A percentile compares a stretch with the other conserved stretches of the same genome.
These are phyloP conservation scores for Paraconiothyrium brasiliense DNA, from an alignment of 2,329 filamentous ascomycete species.

Conservation along the genomic window DNA sequence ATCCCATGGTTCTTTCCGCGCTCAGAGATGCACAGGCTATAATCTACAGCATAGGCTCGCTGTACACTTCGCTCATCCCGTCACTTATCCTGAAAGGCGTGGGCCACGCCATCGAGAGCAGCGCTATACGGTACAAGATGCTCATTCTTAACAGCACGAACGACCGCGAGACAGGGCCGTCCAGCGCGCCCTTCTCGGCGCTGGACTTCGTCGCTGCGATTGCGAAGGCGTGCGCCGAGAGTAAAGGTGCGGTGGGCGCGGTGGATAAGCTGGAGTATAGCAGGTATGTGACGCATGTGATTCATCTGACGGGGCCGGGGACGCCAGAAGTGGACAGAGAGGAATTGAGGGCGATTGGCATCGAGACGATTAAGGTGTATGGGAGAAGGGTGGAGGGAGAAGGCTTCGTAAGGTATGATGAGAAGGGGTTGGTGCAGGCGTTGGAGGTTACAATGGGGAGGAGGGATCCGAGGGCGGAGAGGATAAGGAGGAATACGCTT, in stretches of 20 bases:
- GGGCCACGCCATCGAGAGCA: constrained; percentile 68
- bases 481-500: constrained; percentile 18
- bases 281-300: constrained; percentile 82
- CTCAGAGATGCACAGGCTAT: constrained; percentile 72
- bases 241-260: constrained; percentile 39
- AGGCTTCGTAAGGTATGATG: constrained; percentile 74
- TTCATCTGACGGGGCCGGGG: constrained; percentile 77
- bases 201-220: constrained; percentile 85
- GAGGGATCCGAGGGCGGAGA: constrained; percentile 59
- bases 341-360: constrained; percentile 71
- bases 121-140: constrained; percentile 73
- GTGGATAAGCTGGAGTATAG: constrained; percentile 60
- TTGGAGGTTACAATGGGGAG: constrained; percentile 80
- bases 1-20: constrained; percentile 78
- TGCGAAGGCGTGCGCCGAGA: constrained; percentile 70
- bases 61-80: constrained; percentile 90
- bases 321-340: constrained; percentile 76
- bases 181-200: constrained; percentile 71
- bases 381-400: constrained; percentile 69
- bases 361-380: constrained; percentile 80
- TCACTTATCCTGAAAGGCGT: constrained; percentile 81
- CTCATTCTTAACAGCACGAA: constrained; percentile 84
- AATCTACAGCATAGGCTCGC: constrained; percentile 91
- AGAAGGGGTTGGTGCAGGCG: constrained; percentile 75
- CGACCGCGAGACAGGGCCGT: constrained; percentile 87